These are phyloP conservation scores for Aspergillus egyptiacus DNA, from an alignment of 495 filamentous ascomycete genomes.

Conservation along the genomic window DNA sequence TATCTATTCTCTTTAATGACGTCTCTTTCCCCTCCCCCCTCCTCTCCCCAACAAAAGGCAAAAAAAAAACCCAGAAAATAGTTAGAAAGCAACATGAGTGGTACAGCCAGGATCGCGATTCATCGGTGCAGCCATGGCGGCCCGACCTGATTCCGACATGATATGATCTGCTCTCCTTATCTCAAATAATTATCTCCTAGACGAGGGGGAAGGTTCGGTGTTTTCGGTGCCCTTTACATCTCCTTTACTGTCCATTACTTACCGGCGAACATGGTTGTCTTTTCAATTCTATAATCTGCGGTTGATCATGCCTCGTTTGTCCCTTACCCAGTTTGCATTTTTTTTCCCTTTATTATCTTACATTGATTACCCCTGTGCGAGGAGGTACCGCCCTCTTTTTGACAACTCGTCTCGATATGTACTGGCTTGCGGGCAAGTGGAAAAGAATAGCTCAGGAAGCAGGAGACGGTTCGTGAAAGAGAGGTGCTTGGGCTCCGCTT, in stretches of 20 bases:
- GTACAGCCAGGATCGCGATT: constrained; percentile 19
- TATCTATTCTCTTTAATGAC: constrained; percentile 18
- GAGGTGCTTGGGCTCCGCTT: constrained; percentile 6
- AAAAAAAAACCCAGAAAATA: constrained; percentile 20
- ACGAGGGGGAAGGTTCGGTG: constrained; percentile 42
- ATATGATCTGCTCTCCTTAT: constrained; percentile 26
- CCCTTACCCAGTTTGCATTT: constrained; percentile 9
- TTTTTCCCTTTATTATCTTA: constrained; percentile 14
- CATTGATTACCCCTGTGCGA: constrained; percentile 18
- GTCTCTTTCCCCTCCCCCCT: constrained; percentile 4
- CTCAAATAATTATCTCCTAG: constrained; percentile 36
- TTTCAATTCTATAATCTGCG: constrained; percentile 21
- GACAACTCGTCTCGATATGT: constrained; percentile 7
- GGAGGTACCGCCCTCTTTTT: constrained; percentile 5
- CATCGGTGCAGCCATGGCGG: constrained; percentile 31
- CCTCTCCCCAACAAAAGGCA: constrained; percentile 8
- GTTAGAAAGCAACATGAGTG: constrained; percentile 20
- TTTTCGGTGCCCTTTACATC: constrained; percentile 39
- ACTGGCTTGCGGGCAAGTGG: constrained; percentile 17
- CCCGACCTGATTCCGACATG: constrained; percentile 29
- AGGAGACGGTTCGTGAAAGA: constrained; percentile 6
- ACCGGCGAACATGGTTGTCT: constrained; percentile 24
- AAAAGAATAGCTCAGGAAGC: constrained; percentile 16
- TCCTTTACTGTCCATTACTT: constrained; percentile 23
- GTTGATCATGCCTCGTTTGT: constrained; percentile 21